phyloP scores from a whole-genome alignment of 441 rosid genomes.

The Erodium texanum region DNA sequence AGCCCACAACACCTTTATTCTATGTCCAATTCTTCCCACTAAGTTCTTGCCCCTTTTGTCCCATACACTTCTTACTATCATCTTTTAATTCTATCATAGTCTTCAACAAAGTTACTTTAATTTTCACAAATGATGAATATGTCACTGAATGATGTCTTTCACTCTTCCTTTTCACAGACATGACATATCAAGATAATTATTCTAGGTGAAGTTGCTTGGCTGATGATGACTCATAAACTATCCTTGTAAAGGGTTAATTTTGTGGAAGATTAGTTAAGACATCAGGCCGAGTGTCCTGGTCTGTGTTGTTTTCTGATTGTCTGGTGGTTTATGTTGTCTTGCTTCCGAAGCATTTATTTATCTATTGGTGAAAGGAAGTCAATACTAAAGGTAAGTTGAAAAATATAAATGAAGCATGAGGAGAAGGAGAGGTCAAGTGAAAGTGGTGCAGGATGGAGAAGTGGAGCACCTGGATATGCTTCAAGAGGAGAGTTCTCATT shows the following conservation, averaged over 20 bases:
- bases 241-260: background rate
- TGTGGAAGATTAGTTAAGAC: background rate
- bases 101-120: no score
- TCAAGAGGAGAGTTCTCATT: slow-evolving; percentile 27
- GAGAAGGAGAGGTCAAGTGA: slow-evolving; percentile 2
- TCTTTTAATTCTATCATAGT: no score
- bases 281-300: background rate
- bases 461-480: slow-evolving; percentile 32
- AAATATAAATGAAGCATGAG: slow-evolving; percentile 20
- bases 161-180: no score
- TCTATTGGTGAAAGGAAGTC: slow-evolving; percentile 12
- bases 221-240: background rate
- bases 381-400: no score
- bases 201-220: background rate
- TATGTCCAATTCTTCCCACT: no score
- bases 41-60: no score
- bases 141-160: no score
- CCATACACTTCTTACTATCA: no score
- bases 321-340: no score
- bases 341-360: no score
- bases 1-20: slow-evolving; percentile 14
- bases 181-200: no score
- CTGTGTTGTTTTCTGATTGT: slow-evolving; percentile 6
- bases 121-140: no score
- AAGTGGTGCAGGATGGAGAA: slow-evolving; percentile 24